Conservation (phyloP, 108 stramenopile species). For the Parietichytrium sp. region DNA sequence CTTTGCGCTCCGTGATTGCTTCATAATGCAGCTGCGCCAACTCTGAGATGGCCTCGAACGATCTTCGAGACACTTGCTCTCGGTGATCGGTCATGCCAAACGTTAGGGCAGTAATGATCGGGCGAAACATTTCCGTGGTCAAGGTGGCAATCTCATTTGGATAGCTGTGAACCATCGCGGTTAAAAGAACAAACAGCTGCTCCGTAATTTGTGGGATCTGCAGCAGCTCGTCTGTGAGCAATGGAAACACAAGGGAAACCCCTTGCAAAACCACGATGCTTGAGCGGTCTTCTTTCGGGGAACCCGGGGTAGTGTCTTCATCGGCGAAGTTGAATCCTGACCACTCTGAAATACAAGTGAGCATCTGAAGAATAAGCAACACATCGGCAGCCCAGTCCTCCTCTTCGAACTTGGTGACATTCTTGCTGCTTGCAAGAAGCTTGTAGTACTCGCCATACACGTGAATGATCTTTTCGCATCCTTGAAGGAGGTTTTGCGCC, state of each 20-base stretch:
- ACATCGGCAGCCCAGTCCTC: background rate
- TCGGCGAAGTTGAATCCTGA: background rate
- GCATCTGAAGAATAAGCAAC: background rate
- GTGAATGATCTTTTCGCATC: background rate
- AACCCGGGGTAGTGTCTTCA: background rate
- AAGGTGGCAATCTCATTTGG: background rate
- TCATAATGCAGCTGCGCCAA: background rate
- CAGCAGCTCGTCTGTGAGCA: background rate
- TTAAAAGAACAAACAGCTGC: background rate
- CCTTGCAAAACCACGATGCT: background rate
- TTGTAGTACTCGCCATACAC: slow-evolving; percentile 25
- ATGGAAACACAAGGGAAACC: background rate
- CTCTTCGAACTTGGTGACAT: background rate
- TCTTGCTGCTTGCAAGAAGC: background rate
- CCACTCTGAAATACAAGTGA: background rate
- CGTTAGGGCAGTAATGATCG: background rate
- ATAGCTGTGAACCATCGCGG: background rate
- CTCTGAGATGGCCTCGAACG: background rate
- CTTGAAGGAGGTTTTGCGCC: background rate
- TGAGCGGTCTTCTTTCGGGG: background rate
- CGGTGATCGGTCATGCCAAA: slow-evolving; percentile 32
- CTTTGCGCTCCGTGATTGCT: background rate
- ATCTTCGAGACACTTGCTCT: background rate
- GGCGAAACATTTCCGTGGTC: slow-evolving; percentile 10
- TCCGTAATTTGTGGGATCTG: background rate